These are phyloP conservation scores for Glebionis coronaria DNA, from an alignment of 129 eudicot species.

Conservation along the genomic window DNA sequence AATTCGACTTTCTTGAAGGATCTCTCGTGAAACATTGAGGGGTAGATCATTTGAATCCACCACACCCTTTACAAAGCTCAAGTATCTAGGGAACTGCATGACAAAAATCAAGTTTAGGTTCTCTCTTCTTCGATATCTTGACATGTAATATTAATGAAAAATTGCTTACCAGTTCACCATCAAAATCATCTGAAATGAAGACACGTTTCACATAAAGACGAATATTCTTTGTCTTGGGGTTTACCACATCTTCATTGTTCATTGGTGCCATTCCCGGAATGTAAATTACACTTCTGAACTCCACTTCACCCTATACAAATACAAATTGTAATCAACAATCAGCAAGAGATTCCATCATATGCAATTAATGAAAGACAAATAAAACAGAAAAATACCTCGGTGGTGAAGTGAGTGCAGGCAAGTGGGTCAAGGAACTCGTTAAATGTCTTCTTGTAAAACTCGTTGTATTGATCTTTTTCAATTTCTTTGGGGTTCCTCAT, in stretches of 20 bases:
- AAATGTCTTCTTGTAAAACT: slow-evolving; percentile 89
- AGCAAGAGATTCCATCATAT: background rate
- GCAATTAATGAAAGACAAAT: background rate
- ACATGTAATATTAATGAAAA: background rate
- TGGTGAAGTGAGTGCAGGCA: slow-evolving; percentile 77
- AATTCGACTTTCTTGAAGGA: slow-evolving; percentile 97
- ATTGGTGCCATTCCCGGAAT: slow-evolving; percentile 98
- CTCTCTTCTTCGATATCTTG: background rate
- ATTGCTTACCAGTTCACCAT: slow-evolving; percentile 84
- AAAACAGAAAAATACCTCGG: slow-evolving; percentile 62
- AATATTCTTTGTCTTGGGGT: slow-evolving; percentile 94
- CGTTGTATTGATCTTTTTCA: slow-evolving; percentile 81
- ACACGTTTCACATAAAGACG: slow-evolving; percentile 95
- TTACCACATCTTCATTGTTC: slow-evolving; percentile 84
- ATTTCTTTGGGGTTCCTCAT: slow-evolving; percentile 88
- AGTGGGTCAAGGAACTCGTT: slow-evolving; percentile 88
- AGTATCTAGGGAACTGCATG: slow-evolving; percentile 87
- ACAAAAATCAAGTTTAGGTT: slow-evolving; percentile 11
- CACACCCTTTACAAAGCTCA: slow-evolving; percentile 97
- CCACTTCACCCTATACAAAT: slow-evolving; percentile 88
- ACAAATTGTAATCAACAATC: slow-evolving; percentile 4
- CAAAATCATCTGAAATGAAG: slow-evolving; percentile 98
- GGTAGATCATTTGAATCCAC: slow-evolving; percentile 95
- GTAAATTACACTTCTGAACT: slow-evolving; percentile 83
- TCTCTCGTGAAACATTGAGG: slow-evolving; percentile 85